A percentile compares a stretch with the other conserved stretches of the same genome.
Evolutionary conservation across 345 rosid genomes (phyloP).

Genomic region (Rhodamnia argentea): DNA sequence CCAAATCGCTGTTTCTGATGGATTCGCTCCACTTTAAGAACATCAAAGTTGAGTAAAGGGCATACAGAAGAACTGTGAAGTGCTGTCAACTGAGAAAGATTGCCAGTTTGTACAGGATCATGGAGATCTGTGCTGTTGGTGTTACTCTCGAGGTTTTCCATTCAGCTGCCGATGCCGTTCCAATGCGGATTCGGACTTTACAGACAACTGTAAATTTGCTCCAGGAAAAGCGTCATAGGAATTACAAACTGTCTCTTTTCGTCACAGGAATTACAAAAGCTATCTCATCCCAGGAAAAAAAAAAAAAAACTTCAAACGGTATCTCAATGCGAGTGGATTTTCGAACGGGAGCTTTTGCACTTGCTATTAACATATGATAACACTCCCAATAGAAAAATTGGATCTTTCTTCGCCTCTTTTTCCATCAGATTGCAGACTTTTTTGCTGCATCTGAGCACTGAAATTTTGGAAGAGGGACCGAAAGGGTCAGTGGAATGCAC

Average conservation of each 20-base stretch:
- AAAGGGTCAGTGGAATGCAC: background rate
- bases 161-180: conserved; percentile 21
- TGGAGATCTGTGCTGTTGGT: conserved; percentile 48
- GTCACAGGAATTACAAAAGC: too few relatives aligned
- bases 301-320: too few relatives aligned
- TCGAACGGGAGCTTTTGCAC: background rate
- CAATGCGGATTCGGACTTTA: too few relatives aligned
- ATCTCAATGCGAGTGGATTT: too few relatives aligned
- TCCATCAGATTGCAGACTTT: background rate
- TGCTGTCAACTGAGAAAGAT: conserved; percentile 22
- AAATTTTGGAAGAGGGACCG: background rate
- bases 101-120: conserved; percentile 39
- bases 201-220: too few relatives aligned
- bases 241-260: too few relatives aligned
- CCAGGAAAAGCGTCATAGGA: too few relatives aligned
- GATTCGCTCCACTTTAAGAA: conserved; percentile 39
- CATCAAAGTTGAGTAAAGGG: conserved; percentile 44
- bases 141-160: conserved; percentile 45
- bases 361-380: background rate
- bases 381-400: background rate
- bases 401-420: background rate
- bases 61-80: conserved; percentile 16
- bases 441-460: background rate
- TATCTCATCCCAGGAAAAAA: too few relatives aligned
- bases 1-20: conserved; percentile 22